phyloP scores from a whole-genome alignment of 106 monocot species.

The Dendrobium catenatum region DNA sequence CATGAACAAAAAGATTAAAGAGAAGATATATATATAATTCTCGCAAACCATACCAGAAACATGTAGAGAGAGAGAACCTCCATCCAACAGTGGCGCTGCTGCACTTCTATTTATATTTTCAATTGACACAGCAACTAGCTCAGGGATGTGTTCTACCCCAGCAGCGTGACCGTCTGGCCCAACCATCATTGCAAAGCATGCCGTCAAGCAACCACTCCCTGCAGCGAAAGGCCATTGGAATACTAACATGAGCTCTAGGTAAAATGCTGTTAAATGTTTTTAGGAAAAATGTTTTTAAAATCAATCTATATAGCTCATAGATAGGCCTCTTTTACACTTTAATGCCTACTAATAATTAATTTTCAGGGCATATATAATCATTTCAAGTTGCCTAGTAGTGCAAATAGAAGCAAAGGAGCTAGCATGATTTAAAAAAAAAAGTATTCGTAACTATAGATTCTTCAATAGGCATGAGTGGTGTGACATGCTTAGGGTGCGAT shows the following conservation, averaged over 20 bases:
- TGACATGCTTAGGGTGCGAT: too few relatives aligned
- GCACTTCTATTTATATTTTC: slow-evolving; percentile 76
- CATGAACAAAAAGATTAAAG: neutral
- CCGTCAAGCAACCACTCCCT: slow-evolving; percentile 89
- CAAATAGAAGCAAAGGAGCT: neutral
- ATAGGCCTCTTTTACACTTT: neutral
- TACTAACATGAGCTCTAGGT: neutral
- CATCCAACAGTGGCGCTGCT: slow-evolving; percentile 44
- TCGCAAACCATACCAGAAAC: slow-evolving; percentile 50
- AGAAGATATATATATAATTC: neutral
- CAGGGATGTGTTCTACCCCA: slow-evolving; percentile 82
- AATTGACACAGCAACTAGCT: slow-evolving; percentile 57
- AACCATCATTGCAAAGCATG: slow-evolving; percentile 86
- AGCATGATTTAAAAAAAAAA: neutral
- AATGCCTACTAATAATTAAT: neutral
- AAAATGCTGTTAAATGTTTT: too few relatives aligned
- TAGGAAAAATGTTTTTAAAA: neutral
- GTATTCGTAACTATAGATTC: neutral
- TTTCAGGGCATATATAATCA: neutral
- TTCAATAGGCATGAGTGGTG: neutral
- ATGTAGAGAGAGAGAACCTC: slow-evolving; percentile 59
- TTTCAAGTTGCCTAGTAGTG: neutral
- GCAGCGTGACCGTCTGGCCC: slow-evolving; percentile 71
- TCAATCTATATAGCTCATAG: neutral
- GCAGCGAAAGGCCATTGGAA: neutral